A percentile compares a stretch with the other conserved stretches of the same genome.
phyloP scores from a whole-genome alignment of 2,329 filamentous ascomycete genomes.

The Penicillium frequentans region DNA sequence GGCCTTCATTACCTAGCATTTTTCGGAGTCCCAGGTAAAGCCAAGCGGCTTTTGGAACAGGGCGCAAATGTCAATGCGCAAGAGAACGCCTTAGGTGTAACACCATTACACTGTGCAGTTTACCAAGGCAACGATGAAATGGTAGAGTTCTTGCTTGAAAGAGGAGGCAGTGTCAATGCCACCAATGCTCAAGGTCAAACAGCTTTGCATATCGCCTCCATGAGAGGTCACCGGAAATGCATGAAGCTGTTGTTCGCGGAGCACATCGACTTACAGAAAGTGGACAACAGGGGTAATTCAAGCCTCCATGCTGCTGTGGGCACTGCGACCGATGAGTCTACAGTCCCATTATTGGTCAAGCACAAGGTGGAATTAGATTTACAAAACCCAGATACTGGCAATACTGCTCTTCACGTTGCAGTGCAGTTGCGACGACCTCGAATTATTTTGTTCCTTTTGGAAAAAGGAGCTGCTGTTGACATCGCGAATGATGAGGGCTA shows the following conservation, averaged over 20 bases:
- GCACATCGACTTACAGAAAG: conserved; percentile 15
- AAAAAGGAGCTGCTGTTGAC: conserved; percentile 27
- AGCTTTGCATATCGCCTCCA: conserved; percentile 29
- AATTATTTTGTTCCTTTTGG: conserved; percentile 29
- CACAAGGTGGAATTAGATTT: conserved; percentile 24
- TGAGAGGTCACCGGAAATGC: conserved; percentile 26
- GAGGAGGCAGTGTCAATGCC: conserved; percentile 27
- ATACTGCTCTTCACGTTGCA: conserved; percentile 31
- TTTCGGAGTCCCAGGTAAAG: conserved; percentile 27
- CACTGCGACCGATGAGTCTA: conserved; percentile 29
- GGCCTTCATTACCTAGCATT: conserved; percentile 30
- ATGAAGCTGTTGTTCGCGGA: conserved; percentile 25
- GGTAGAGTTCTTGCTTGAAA: conserved; percentile 29
- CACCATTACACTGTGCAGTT: conserved; percentile 32
- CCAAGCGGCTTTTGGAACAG: conserved; percentile 27
- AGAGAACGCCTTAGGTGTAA: conserved; percentile 26
- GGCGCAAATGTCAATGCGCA: conserved; percentile 22
- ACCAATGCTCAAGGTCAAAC: conserved; percentile 29
- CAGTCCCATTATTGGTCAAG: conserved; percentile 32
- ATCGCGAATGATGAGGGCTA: conserved; percentile 26
- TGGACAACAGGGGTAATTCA: conserved; percentile 20
- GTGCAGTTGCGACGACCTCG: conserved; percentile 24
- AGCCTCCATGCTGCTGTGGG: conserved; percentile 30
- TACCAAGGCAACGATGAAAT: conserved; percentile 31
- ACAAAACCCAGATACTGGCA: conserved; percentile 24